These are phyloP conservation scores for Plectranthus barbatus DNA, from an alignment of 257 asterid genomes.

Conservation along the genomic window DNA sequence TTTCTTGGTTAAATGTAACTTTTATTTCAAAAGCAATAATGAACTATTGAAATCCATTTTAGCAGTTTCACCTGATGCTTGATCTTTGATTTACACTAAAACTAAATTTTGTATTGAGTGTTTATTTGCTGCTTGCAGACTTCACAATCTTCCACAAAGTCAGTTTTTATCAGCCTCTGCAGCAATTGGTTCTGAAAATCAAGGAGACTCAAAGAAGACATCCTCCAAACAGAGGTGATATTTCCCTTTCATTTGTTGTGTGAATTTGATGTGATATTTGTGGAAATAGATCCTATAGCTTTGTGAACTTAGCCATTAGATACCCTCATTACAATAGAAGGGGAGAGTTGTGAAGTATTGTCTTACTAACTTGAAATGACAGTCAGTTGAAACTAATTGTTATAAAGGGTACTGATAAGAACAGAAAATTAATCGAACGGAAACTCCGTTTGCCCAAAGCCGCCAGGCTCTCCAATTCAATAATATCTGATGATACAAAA, in stretches of 20 bases:
- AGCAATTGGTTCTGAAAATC: conserved; percentile 25
- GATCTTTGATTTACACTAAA: background rate
- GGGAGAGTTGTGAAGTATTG: background rate
- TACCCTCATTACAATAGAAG: background rate
- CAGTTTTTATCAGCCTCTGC: conserved; percentile 40
- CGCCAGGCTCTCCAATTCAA: too few relatives aligned
- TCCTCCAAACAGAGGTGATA: conserved; percentile 44
- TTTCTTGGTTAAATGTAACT: background rate
- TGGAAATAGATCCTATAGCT: conserved; percentile 10
- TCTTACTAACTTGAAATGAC: background rate
- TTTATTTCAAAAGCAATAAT: background rate
- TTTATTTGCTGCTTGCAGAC: conserved; percentile 38
- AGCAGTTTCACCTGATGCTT: background rate
- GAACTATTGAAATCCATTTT: conserved; percentile 3
- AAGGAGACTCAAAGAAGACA: conserved; percentile 35
- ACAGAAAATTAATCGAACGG: too few relatives aligned
- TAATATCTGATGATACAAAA: too few relatives aligned
- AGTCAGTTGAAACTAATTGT: background rate
- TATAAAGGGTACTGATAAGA: too few relatives aligned
- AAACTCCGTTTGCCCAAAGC: too few relatives aligned
- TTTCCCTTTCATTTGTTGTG: conserved; percentile 7
- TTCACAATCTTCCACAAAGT: conserved; percentile 65
- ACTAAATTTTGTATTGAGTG: background rate
- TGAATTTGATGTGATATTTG: conserved; percentile 1
- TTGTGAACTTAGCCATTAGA: background rate